phyloP scores from a whole-genome alignment of 495 filamentous ascomycete genomes.

The Penicillium nucicola region DNA sequence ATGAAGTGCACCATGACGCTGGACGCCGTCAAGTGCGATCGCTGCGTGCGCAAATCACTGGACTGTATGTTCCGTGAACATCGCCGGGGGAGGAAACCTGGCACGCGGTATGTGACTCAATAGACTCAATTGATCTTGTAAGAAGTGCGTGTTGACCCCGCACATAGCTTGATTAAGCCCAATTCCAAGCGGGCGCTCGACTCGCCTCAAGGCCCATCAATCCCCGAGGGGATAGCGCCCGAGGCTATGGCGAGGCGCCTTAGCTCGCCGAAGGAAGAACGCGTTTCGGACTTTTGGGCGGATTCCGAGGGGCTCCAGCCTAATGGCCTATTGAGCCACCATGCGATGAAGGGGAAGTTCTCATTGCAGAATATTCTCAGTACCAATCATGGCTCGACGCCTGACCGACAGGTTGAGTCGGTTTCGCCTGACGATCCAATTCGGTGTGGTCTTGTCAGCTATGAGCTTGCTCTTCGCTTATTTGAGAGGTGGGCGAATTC shows the following conservation, averaged over 20 bases:
- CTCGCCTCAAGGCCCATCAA: neutral
- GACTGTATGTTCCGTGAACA: neutral
- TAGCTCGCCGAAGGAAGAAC: neutral
- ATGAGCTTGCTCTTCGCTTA: slow-evolving; percentile 13
- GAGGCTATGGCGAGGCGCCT: neutral
- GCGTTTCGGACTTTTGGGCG: slow-evolving; percentile 5
- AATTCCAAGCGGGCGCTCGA: neutral
- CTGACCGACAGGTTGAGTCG: slow-evolving; percentile 1
- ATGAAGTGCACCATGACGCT: neutral
- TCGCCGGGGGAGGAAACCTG: neutral
- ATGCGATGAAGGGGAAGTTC: slow-evolving; percentile 19
- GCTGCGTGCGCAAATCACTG: neutral
- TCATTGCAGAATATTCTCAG: slow-evolving; percentile 18
- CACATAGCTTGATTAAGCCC: neutral
- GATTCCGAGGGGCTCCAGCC: slow-evolving; percentile 13
- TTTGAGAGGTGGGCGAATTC: slow-evolving; percentile 12
- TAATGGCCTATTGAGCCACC: slow-evolving; percentile 7
- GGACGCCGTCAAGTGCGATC: neutral
- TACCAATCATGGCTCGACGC: neutral
- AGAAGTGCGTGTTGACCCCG: neutral
- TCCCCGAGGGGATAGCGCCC: neutral
- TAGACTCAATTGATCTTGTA: neutral
- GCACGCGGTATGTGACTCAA: neutral
- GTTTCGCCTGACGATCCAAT: slow-evolving; percentile 4
- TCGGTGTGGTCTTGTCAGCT: slow-evolving; percentile 10